Conservation (phyloP, 2,329 filamentous ascomycete species). For the Aspergillus sp. region DNA sequence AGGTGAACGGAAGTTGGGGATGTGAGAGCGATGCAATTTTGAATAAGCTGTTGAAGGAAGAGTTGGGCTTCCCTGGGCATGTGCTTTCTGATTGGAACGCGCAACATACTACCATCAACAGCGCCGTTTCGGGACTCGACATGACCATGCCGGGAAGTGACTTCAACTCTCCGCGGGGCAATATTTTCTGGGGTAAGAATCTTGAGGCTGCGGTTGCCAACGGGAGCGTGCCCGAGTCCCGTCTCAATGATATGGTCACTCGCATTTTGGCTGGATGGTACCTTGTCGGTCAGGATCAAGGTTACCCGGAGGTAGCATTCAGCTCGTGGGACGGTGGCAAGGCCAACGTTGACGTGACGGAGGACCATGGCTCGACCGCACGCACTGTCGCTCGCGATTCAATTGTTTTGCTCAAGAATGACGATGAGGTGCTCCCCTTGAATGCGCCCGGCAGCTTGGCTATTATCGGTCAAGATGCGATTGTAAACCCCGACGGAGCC, state of each 20-base stretch:
- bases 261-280: slow-evolving; percentile 51
- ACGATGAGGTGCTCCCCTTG: slow-evolving; percentile 43
- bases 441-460: slow-evolving; percentile 48
- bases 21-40: slow-evolving; percentile 77
- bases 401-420: slow-evolving; percentile 51
- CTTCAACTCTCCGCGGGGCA: slow-evolving; percentile 23
- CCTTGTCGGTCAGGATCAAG: slow-evolving; percentile 47
- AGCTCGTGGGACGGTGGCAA: slow-evolving; percentile 44
- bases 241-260: slow-evolving; percentile 63
- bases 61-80: slow-evolving; percentile 79
- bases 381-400: slow-evolving; percentile 45
- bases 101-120: slow-evolving; percentile 67
- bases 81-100: slow-evolving; percentile 80
- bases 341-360: slow-evolving; percentile 38
- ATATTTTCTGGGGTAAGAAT: slow-evolving; percentile 27
- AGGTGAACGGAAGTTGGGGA: slow-evolving; percentile 75
- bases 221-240: slow-evolving; percentile 55
- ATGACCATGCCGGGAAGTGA: slow-evolving; percentile 76
- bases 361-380: slow-evolving; percentile 40
- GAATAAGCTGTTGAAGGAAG: slow-evolving; percentile 74
- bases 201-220: slow-evolving; percentile 60
- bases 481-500: slow-evolving; percentile 45
- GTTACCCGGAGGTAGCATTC: slow-evolving; percentile 46
- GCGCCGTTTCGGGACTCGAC: slow-evolving; percentile 72
- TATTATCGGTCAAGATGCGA: slow-evolving; percentile 53